phyloP scores from a whole-genome alignment of 768 basidiomycete genomes.

The Lactarius pseudohatsudake region DNA sequence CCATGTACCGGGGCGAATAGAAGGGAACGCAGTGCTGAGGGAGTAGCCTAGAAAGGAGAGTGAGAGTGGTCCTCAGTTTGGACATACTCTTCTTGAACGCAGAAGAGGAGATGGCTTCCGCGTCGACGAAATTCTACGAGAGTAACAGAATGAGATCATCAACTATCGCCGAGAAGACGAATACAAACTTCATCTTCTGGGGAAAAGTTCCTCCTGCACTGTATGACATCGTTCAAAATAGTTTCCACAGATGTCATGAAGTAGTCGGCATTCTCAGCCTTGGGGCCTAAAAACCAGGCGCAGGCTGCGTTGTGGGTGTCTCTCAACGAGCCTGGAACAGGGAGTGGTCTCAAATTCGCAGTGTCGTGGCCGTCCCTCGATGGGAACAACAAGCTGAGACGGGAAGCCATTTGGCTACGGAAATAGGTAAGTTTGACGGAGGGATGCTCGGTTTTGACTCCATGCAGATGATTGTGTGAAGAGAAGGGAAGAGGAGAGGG shows the following conservation, averaged over 20 bases:
- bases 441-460: background rate
- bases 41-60: constrained; percentile 30
- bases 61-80: constrained; percentile 30
- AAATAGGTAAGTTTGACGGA: background rate
- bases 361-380: background rate
- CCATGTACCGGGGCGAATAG: constrained; percentile 43
- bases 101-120: constrained; percentile 26
- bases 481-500: no score
- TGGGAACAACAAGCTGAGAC: background rate
- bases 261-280: constrained; percentile 39
- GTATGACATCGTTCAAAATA: constrained; percentile 32
- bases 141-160: background rate
- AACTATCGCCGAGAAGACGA: background rate
- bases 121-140: constrained; percentile 31
- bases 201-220: constrained; percentile 34
- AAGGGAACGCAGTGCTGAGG: constrained; percentile 40
- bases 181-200: constrained; percentile 36
- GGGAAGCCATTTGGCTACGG: constrained; percentile 17
- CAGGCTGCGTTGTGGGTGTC: constrained; percentile 34
- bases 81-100: constrained; percentile 31
- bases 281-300: constrained; percentile 43
- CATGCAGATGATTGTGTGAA: background rate
- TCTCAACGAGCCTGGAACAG: constrained; percentile 14
- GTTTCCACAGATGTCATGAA: constrained; percentile 34
- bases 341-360: background rate